Base-by-base conservation (phyloP, 116 monocot species). In the Trichopus zeylanicus region DNA sequence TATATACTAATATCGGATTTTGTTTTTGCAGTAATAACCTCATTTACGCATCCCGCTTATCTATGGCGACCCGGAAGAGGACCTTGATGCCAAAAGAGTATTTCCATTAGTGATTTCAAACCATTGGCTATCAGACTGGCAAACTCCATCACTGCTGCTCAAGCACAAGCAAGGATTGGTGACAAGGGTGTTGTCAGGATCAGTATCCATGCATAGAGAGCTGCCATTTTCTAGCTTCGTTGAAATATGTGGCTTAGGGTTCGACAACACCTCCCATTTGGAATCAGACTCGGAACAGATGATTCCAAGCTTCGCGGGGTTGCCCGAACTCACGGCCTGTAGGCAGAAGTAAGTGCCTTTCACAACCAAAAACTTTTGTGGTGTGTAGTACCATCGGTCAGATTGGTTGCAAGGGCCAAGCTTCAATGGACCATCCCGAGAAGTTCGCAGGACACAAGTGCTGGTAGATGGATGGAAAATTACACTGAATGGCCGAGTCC, bases 171-270 rank as follows among this genome's bases (percentile, higher is more conserved):
- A 75, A 33, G 60, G 59, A 32, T 60, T 65, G 6, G 75, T 65
- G 10, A 62, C 26, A n/a, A 74, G 55, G 0, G 31, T 53, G 22
- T 68, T 55, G 6, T 34, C 56, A 22, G 74, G 21, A 56, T 68
- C 68, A 51, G 63, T 35, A 29, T 67, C 74, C 67, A 74, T 57
- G 51, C 74, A 74, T 48, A 68, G 15, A 31, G 56, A 31, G n/a
- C n/a, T 18, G 13, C 61, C 47, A 47, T 47, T n/a, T 9, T 7
- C 46, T n/a, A 19, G 26, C 29, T 29, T 19, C 0, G 16, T 66
- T 5, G 59, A 56, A 11, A 66, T 3, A 3, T 42, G 53, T 11
- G 52, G 25, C 66, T 66, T 66, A 0, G 39, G 1, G n/a, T 66
- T 49, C 1, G 59, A 46, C 29, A 20, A 29, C 22, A 66, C 7